Evolutionary conservation across 306 rosid genomes (phyloP).

Genomic region (Macrotyloma uniflorum): DNA sequence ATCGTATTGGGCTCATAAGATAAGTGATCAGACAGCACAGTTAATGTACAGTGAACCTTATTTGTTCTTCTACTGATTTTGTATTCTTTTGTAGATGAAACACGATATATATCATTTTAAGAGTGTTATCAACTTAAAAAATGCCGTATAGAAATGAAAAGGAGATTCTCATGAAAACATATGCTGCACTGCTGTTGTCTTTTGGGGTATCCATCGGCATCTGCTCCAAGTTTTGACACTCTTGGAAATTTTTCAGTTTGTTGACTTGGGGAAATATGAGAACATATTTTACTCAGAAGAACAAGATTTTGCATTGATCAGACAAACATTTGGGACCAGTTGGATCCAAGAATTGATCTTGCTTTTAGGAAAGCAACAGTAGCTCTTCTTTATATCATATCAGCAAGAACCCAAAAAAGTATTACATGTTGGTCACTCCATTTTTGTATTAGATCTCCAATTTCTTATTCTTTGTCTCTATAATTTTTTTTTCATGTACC

Average conservation of each 20-base stretch:
- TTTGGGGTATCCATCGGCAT: slow-evolving; percentile 1
- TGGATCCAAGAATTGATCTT: slow-evolving; percentile 12
- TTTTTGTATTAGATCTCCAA: neutral
- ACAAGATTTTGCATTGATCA: slow-evolving; percentile 16
- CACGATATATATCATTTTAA: slow-evolving; percentile 9
- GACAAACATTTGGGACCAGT: slow-evolving; percentile 19
- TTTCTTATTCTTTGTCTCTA: too few species aligned
- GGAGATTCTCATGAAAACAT: slow-evolving; percentile 1
- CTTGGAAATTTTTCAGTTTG: neutral
- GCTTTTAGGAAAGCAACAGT: slow-evolving; percentile 9
- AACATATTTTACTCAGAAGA: slow-evolving; percentile 5
- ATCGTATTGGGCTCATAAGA: slow-evolving; percentile 29
- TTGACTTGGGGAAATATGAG: neutral
- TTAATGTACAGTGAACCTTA: neutral
- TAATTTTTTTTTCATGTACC: too few species aligned
- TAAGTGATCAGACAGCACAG: slow-evolving; percentile 26
- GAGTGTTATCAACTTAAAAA: slow-evolving; percentile 21
- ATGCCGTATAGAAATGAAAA: slow-evolving; percentile 22
- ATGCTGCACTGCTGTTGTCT: neutral
- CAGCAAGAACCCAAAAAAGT: slow-evolving; percentile 11
- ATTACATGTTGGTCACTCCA: neutral
- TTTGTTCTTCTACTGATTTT: slow-evolving; percentile 6
- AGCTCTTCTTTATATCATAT: slow-evolving; percentile 12
- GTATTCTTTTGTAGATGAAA: slow-evolving; percentile 24
- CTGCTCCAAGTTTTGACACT: neutral